Base-by-base conservation (phyloP, 2,329 filamentous ascomycete species). In the Epichloe bromicola region DNA sequence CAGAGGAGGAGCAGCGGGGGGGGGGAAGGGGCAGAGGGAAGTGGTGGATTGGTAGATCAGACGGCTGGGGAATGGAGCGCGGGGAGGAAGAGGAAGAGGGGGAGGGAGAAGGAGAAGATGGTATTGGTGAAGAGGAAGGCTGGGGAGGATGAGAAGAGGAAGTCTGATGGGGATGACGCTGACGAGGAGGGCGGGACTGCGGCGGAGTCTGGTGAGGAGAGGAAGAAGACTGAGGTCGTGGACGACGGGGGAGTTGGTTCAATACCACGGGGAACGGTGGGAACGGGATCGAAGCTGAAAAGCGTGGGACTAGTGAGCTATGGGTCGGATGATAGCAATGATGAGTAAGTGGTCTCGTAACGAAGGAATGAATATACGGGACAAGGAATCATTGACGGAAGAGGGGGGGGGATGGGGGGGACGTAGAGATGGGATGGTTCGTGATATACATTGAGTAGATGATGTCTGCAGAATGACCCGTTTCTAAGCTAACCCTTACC, bases 221-320 rank as follows among this genome's bases (percentile, higher is more conserved):
- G 50, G 49, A 48, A 54, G 44, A 48, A 47, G 15, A 52, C 48
- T 43, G 54, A 53, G 45, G 51, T 53, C 26, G 54, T 10, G 47
- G 17, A 45, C 37, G 33, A 14, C 23, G 49, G 41, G 41, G 39
- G 5, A 11, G n/a, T 12, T 11, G 39, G n/a, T 10, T 38, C 17
- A 11, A 36, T 2, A 37, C 11, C n/a, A 5, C 26, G 23, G 4
- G 17, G 4, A 20, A 17, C 23, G 4, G 14, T 2, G 20, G 46
- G 36, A 15, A 15, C 5, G 46, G 5, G n/a, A n/a, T 4, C 19
- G 8, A 53, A 57, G 53, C 59, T 59, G 57, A 60, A 59, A 56
- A 44, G 54, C 6, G 38, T 71, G 44, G 70, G 69, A 0, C 60
- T 82, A 39, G 78, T 80, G 12, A 71, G 69, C 52, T 82, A 82